phyloP scores from a whole-genome alignment of 345 rosid species.

The Luvunga scandens region DNA sequence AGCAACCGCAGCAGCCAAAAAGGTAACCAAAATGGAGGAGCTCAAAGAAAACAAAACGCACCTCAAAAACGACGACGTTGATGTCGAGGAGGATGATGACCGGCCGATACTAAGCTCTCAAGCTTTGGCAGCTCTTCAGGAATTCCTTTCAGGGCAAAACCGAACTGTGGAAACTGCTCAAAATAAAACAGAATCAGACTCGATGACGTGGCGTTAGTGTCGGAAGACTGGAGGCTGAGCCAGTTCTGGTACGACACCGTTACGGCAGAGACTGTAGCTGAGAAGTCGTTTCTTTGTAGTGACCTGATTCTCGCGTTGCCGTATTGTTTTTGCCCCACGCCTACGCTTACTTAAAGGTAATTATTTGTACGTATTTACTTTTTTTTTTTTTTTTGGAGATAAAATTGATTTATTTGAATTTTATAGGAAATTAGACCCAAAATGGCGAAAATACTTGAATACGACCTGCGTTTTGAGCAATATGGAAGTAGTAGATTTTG shows the following conservation, averaged over 20 bases:
- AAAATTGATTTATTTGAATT: neutral
- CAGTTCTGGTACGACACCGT: slow-evolving; percentile 95
- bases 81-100: slow-evolving; percentile 43
- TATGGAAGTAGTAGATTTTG: slow-evolving; percentile 72
- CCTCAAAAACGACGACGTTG: slow-evolving; percentile 6
- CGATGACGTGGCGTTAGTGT: slow-evolving; percentile 42
- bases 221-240: slow-evolving; percentile 93
- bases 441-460: slow-evolving; percentile 68
- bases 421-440: slow-evolving; percentile 57
- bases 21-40: slow-evolving; percentile 9
- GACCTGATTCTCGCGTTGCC: slow-evolving; percentile 44
- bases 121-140: slow-evolving; percentile 69
- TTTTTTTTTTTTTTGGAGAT: neutral
- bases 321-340: slow-evolving; percentile 92
- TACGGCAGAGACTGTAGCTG: slow-evolving; percentile 77
- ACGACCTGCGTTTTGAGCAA: slow-evolving; percentile 70
- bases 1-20: neutral
- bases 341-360: slow-evolving; percentile 79
- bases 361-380: neutral
- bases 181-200: slow-evolving; percentile 16
- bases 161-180: slow-evolving; percentile 11
- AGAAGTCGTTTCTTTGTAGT: slow-evolving; percentile 49
- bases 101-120: slow-evolving; percentile 69
- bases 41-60: neutral
- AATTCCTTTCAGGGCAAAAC: slow-evolving; percentile 67